Base-by-base conservation (phyloP, 2,329 filamentous ascomycete genomes). In the Colletotrichum kahawae region DNA sequence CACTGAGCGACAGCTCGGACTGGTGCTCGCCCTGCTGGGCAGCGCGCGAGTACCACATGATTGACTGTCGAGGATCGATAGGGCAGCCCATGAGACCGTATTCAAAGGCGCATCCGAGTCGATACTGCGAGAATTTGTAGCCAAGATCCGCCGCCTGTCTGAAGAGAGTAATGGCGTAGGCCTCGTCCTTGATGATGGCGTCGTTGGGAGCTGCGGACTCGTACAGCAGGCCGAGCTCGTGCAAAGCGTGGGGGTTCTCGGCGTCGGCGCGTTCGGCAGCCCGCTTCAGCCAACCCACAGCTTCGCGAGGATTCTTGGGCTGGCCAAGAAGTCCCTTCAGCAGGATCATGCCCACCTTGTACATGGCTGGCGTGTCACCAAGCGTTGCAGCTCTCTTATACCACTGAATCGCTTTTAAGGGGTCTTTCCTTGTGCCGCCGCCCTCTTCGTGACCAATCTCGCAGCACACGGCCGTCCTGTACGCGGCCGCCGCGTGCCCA, bases 281-380 rank as follows among this genome's bases (percentile, higher is more conserved):
- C 59, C 96, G 92, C 86, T 98, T 98, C 68, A 99, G 89, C 96
- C 97, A 98, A 27, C 92, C 93, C 29, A 98, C 91, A 21, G 95
- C 96, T 85, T 98, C 97, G 57, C 94, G 91, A 4, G 95, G 91
- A 81, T 97, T 98, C 81, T 89, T 92, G 29, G 89, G 90, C 82
- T 98, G 96, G 5, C 96, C 96, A n/a, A 99, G 90, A 33, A 98
- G 88, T 13, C 96, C 97, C 84, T 98, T 98, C 70, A 98, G 90
- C 76, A 95, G 87, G 78, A 99, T 98, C 93, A 98, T 98, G 74
- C 97, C 97, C 85, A 98, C 92, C 85, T 99, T 99, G 87, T 98
- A 99, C 95, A 98, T 98, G 34, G 96, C 97, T 1, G 96, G 94
- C 2, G 94, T 93, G 81, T 99, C 96, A 4, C 97, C 96, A 4